Percentiles rank a stretch among this genome's conserved stretches.
Evolutionary conservation across 2,329 filamentous ascomycete species (phyloP).

Genomic region (Dactylonectria macrodidyma): DNA sequence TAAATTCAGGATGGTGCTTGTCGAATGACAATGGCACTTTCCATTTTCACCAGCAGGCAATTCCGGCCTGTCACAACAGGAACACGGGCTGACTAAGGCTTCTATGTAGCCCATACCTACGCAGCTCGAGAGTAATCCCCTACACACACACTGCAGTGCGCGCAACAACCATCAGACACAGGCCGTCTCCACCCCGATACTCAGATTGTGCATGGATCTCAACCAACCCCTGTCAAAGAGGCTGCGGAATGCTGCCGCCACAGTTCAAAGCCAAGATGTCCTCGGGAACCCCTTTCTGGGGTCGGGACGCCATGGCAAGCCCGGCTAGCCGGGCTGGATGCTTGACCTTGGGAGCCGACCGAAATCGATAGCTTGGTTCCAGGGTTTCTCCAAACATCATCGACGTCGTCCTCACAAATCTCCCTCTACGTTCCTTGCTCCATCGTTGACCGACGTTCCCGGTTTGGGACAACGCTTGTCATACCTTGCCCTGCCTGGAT

Average conservation of each 20-base stretch:
- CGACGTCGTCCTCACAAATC: slow-evolving; percentile 16
- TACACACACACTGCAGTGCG: slow-evolving; percentile 5
- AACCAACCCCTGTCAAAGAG: slow-evolving; percentile 40
- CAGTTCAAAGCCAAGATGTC: slow-evolving; percentile 40
- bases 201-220: slow-evolving; percentile 40
- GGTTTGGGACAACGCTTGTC: slow-evolving; percentile 11
- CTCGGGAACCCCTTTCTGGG: slow-evolving; percentile 47
- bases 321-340: slow-evolving; percentile 34
- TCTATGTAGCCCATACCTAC: background rate
- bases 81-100: slow-evolving; percentile 21
- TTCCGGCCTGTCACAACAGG: background rate
- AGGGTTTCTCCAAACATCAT: slow-evolving; percentile 32
- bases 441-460: slow-evolving; percentile 27
- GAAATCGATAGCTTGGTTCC: slow-evolving; percentile 42
- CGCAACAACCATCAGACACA: slow-evolving; percentile 13
- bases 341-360: slow-evolving; percentile 32
- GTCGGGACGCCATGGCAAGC: slow-evolving; percentile 38
- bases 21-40: slow-evolving; percentile 15
- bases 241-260: slow-evolving; percentile 50
- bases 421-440: slow-evolving; percentile 11
- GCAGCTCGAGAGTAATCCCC: background rate
- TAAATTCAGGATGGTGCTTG: slow-evolving; percentile 2
- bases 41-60: slow-evolving; percentile 2
- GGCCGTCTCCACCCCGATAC: slow-evolving; percentile 24
- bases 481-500: background rate